phyloP scores from a whole-genome alignment of 2,329 filamentous ascomycete genomes.

The Trichoderma sp. region DNA sequence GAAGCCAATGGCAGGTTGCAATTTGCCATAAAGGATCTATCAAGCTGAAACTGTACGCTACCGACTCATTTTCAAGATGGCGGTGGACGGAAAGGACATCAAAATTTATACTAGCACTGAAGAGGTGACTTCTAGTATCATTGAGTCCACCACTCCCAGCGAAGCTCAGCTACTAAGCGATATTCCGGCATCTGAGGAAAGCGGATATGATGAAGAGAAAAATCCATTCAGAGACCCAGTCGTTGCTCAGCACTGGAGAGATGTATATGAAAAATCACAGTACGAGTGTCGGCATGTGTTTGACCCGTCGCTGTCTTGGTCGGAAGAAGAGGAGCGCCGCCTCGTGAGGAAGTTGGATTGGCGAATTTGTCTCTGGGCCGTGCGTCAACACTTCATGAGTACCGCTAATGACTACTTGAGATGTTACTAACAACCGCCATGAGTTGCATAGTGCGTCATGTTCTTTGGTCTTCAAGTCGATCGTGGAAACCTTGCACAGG shows the following conservation, averaged over 20 bases:
- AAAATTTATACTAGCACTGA: neutral
- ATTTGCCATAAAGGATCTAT: neutral
- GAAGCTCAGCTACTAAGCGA: neutral
- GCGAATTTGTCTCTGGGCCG: conserved; percentile 6
- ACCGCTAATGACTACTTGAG: neutral
- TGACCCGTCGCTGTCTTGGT: conserved; percentile 3
- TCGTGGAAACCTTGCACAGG: conserved; percentile 15
- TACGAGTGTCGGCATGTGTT: conserved; percentile 19
- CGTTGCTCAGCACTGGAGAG: conserved; percentile 9
- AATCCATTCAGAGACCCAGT: conserved; percentile 9
- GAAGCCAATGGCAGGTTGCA: neutral
- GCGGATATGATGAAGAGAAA: neutral
- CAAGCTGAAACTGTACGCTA: neutral
- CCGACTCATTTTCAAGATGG: neutral
- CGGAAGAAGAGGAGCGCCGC: conserved; percentile 7
- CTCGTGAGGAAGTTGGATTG: conserved; percentile 15
- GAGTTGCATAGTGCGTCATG: conserved; percentile 4
- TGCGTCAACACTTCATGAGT: neutral
- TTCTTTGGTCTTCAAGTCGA: conserved; percentile 19
- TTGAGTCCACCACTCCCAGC: neutral
- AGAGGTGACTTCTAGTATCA: neutral
- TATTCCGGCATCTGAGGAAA: neutral
- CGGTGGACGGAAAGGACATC: neutral
- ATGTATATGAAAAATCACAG: conserved; percentile 10
- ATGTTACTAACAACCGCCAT: neutral